Evolutionary conservation across 495 filamentous ascomycete genomes (phyloP).

Genomic region (Cetradonia linearis): DNA sequence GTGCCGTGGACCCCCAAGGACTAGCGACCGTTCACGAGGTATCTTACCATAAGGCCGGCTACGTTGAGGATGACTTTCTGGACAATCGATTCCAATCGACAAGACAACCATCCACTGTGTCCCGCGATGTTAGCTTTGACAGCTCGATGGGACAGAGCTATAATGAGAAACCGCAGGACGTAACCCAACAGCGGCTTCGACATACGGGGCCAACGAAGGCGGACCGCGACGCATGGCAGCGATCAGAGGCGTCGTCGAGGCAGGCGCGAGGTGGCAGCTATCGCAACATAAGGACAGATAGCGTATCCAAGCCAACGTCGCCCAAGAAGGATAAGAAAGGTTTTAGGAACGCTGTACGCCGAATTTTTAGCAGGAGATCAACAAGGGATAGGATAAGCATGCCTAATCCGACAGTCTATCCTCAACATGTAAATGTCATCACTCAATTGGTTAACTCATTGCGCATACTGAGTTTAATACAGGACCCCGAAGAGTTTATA

Average conservation of each 20-base stretch:
- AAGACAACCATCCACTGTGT: slow-evolving; percentile 7
- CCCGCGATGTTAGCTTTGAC: slow-evolving; percentile 18
- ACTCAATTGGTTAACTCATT: background rate
- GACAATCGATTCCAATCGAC: slow-evolving; percentile 6
- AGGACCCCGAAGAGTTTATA: slow-evolving; percentile 23
- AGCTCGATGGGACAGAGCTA: slow-evolving; percentile 19
- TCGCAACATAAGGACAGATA: slow-evolving; percentile 10
- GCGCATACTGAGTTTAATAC: slow-evolving; percentile 3
- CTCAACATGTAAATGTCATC: slow-evolving; percentile 16
- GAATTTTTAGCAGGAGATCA: slow-evolving; percentile 22
- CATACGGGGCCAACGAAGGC: slow-evolving; percentile 6
- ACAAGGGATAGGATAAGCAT: slow-evolving; percentile 23
- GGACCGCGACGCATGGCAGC: slow-evolving; percentile 11
- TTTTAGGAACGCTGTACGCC: slow-evolving; percentile 22
- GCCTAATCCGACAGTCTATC: slow-evolving; percentile 20
- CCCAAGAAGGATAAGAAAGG: slow-evolving; percentile 20
- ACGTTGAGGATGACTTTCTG: slow-evolving; percentile 8
- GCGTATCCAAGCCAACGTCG: background rate
- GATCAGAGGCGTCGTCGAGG: background rate
- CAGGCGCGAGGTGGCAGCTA: slow-evolving; percentile 15
- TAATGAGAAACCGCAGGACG: slow-evolving; percentile 13
- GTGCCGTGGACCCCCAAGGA: slow-evolving; percentile 15
- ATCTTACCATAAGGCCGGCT: slow-evolving; percentile 10
- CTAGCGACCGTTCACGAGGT: slow-evolving; percentile 20
- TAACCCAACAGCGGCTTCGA: slow-evolving; percentile 16